Evolutionary conservation across 2,329 filamentous ascomycete species (phyloP), one percentile per base, ranked within the genome.

Genomic region (Hypoxylon sp.): DNA sequence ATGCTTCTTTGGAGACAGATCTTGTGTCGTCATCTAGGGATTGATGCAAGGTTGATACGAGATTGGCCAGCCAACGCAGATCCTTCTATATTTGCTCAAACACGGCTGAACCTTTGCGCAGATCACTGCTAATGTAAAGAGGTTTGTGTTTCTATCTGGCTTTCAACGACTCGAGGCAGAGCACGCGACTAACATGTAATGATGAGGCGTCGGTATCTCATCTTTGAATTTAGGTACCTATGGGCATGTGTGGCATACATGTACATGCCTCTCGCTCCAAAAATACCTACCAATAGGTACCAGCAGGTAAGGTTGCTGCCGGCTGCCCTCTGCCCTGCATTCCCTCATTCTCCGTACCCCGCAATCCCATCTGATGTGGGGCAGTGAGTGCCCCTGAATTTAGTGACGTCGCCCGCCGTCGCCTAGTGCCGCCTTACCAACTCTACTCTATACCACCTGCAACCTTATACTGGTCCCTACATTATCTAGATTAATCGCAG

Each of bases 371-470:
- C 27, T 30, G 13, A 25, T 13, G 53, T 57, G 27, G 46, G 33
- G 31, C n/a, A 20, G 30, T 35, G 54, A 55, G 27, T 49, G 14
- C 58, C 51, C 59, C 59, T 66, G 40, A 50, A 51, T 63, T 61
- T 7, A 53, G 58, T 58, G 64, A 66, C 64, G 58, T 62, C 51
- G 64, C n/a, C 42, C 37, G 33, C 37, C 22, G 49, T 37, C 50
- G 17, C 25, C 50, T 54, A 25, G 50, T 31, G 50, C 37, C 31
- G 50, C 5, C 50, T 54, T 37, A 37, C 42, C 51, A 55, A 40
- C 31, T 14, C 22, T 13, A 14, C 50, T 40, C 17, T 42, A 30
- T 10, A n/a, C 31, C 14, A 37, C 13, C 48, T 61, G 48, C 33
- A 50, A 11, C 46, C 27, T 35, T 61, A 22, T 46, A 30, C 20